Evolutionary conservation across 192 early-diverging fungal genomes (phyloP).

Genomic region (Kappamyces sp.): DNA sequence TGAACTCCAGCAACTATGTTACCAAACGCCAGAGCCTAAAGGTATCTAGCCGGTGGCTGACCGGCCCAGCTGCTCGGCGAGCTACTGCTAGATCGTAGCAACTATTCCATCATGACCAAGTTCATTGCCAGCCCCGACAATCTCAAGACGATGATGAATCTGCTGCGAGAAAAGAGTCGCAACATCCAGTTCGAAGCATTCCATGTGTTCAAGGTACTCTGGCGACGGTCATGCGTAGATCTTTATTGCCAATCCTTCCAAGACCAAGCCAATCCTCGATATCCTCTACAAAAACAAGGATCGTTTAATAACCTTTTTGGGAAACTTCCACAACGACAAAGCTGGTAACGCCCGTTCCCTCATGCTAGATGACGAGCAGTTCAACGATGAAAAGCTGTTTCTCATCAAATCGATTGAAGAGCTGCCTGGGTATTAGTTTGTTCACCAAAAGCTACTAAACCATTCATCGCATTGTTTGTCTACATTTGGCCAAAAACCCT

Average conservation of each 20-base stretch:
- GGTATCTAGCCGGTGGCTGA: conserved; percentile 39
- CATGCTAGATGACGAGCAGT: conserved; percentile 88
- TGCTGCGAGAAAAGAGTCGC: conserved; percentile 87
- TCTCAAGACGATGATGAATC: conserved; percentile 96
- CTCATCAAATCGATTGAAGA: conserved; percentile 81
- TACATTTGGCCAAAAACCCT: too few species aligned
- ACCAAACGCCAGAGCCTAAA: conserved; percentile 97
- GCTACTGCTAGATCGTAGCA: conserved; percentile 90
- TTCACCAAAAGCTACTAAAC: too few species aligned
- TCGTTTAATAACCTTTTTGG: conserved; percentile 79
- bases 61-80: conserved; percentile 80
- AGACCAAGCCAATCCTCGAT: conserved; percentile 84
- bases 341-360: conserved; percentile 54
- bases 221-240: conserved; percentile 47
- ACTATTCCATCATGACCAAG: conserved; percentile 90
- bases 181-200: conserved; percentile 99
- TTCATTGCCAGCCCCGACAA: conserved; percentile 91
- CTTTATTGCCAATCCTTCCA: conserved; percentile 97
- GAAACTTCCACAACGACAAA: conserved; percentile 91
- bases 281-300: conserved; percentile 91
- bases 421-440: conserved; percentile 3
- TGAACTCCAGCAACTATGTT: conserved; percentile 94
- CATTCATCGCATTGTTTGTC: too few species aligned
- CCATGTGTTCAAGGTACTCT: conserved; percentile 95
- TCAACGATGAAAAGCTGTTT: conserved; percentile 97